A percentile compares a stretch with the other conserved stretches of the same genome.
Evolutionary conservation across 2,329 filamentous ascomycete species (phyloP).

Genomic region (Teratosphaeria zuluensis): DNA sequence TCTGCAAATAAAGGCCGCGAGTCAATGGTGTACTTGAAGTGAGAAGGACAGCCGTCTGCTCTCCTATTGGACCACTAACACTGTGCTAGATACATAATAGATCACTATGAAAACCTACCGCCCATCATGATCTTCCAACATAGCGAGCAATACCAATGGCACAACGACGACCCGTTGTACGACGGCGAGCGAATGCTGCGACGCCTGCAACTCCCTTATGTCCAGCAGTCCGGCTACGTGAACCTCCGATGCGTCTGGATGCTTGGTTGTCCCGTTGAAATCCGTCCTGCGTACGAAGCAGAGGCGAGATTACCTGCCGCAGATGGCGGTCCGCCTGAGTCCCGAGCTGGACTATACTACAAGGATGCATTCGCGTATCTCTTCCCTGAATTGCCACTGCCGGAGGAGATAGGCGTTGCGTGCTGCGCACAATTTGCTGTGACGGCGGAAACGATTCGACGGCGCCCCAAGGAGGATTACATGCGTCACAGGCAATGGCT

Average conservation of each 20-base stretch:
- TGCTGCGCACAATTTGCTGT: neutral
- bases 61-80: neutral
- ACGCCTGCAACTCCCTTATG: neutral
- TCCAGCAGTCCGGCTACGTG: neutral
- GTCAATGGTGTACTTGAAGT: neutral
- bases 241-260: neutral
- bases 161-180: neutral
- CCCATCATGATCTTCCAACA: neutral
- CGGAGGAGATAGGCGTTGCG: neutral
- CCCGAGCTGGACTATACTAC: neutral
- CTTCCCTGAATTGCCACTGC: neutral
- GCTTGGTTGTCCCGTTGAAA: neutral
- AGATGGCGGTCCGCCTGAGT: neutral
- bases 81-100: neutral
- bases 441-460: neutral
- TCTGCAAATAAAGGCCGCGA: neutral
- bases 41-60: neutral
- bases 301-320: neutral
- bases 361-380: neutral
- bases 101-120: neutral
- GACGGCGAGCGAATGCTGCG: neutral
- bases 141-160: neutral
- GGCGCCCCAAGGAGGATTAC: neutral
- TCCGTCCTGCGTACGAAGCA: neutral
- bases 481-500: neutral